These are phyloP conservation scores for Dichomitus squalens DNA, from an alignment of 1,284 basidiomycete genomes.

Conservation along the genomic window DNA sequence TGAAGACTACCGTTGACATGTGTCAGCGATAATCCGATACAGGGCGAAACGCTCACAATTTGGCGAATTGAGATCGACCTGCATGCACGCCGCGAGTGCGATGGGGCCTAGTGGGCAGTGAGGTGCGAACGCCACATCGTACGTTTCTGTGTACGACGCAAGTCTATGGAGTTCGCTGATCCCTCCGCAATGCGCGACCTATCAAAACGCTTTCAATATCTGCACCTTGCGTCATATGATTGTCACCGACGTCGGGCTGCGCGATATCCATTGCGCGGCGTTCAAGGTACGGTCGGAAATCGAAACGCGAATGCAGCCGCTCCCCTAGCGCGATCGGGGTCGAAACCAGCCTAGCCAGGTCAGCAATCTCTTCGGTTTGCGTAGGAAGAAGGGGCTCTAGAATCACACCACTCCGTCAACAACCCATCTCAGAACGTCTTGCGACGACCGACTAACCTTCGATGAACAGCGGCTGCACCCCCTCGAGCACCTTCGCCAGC, in stretches of 20 bases:
- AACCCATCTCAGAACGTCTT: background rate
- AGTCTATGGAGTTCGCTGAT: constrained; percentile 75
- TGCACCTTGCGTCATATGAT: background rate
- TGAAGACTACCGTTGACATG: constrained; percentile 44
- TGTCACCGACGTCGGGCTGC: constrained; percentile 64
- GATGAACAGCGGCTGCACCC: constrained; percentile 71
- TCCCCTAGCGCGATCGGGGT: constrained; percentile 77
- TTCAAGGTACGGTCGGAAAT: constrained; percentile 75
- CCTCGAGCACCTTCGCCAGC: constrained; percentile 67
- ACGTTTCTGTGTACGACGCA: constrained; percentile 69
- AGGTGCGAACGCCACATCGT: constrained; percentile 65
- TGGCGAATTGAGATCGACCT: constrained; percentile 54
- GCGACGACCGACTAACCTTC: constrained; percentile 45
- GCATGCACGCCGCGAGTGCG: constrained; percentile 72
- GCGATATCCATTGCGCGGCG: constrained; percentile 71
- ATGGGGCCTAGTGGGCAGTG: constrained; percentile 72
- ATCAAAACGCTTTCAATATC: background rate
- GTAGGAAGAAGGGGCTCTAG: constrained; percentile 70
- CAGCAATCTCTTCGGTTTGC: constrained; percentile 68
- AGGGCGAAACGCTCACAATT: constrained; percentile 46
- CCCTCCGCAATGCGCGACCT: constrained; percentile 71
- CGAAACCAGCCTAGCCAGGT: constrained; percentile 60
- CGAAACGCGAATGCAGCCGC: constrained; percentile 67
- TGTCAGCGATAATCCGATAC: background rate
- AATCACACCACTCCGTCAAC: background rate